phyloP scores from a whole-genome alignment of 305 asterid genomes.

The Solanum aculeatissimum region DNA sequence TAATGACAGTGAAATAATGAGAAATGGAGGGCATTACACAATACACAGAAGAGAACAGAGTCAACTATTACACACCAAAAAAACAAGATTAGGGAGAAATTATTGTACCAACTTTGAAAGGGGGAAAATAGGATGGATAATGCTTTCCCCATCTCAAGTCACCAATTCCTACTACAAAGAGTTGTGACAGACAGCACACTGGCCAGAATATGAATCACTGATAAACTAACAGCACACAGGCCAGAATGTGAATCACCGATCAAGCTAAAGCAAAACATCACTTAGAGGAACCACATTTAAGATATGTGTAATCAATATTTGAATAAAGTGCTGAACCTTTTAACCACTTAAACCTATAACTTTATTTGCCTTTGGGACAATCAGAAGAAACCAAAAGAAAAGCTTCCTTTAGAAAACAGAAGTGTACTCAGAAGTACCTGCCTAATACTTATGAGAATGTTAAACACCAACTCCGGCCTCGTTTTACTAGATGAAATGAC shows the following conservation, averaged over 20 bases:
- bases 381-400: background rate
- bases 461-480: background rate
- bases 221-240: background rate
- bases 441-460: background rate
- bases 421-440: background rate
- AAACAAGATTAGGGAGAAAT: background rate
- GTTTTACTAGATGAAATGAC: background rate
- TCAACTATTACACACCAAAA: background rate
- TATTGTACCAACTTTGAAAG: background rate
- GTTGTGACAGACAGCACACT: background rate
- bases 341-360: background rate
- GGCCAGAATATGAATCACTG: background rate
- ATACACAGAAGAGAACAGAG: background rate
- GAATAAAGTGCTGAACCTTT: background rate
- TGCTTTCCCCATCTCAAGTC: background rate
- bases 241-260: background rate
- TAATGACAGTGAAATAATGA: background rate
- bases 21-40: background rate
- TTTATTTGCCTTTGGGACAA: background rate
- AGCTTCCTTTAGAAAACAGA: background rate
- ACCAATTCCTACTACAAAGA: background rate
- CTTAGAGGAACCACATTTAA: background rate
- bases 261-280: background rate
- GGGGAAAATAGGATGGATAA: background rate
- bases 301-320: background rate